Base-by-base conservation (phyloP, 2,329 filamentous ascomycete genomes). In the Pestalotiopsis sp. region DNA sequence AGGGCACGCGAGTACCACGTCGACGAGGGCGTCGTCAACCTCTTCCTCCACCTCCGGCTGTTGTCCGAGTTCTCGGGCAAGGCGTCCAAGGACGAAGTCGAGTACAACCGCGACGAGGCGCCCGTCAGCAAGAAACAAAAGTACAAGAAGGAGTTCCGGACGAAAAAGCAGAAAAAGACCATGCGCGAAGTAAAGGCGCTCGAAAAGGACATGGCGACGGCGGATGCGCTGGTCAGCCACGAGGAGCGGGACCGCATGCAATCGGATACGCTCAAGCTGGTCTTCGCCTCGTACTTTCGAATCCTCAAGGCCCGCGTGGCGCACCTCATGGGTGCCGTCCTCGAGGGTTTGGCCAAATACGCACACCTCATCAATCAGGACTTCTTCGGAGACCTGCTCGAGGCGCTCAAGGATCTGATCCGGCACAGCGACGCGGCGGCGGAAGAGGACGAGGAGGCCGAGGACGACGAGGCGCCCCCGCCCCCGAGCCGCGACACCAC, bases 291-390 rank as follows among this genome's bases (percentile, higher is more conserved):
- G 2, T 99, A 99, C 83, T 98, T 99, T 81, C 92, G 95, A 66
- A 95, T 98, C 67, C 84, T 99, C 58, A 98, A 98, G 83, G 86
- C 90, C 66, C 90, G 94, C 31, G 87, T 90, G 27, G 91, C 93
- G 14, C 90, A 92, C 73, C 88, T 99, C 20, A 98, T 98, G 93
- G 96, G 96, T n/a, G 95, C 95, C 14, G 95, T 98, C 0, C 87
- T 99, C 4, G 96, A 98, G 83, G 96, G 96, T 36, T 84, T 99
- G 25, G 95, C 95, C 65, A 94, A 94, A 78, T 99, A 97, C 78
- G 91, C 95, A 3, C 96, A 98, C 78, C 87, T 99, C 69, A 99
- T 99, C 86, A 99, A 99, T 83, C 94, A 99, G 78, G 94, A 99
- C 78, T 98, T 99, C 84, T 99, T 99, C 75, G 96, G 95, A 36